A percentile compares a stretch with the other conserved stretches of the same genome.
Evolutionary conservation across 768 basidiomycete genomes (phyloP).

Genomic region (Kwoniella sp.): DNA sequence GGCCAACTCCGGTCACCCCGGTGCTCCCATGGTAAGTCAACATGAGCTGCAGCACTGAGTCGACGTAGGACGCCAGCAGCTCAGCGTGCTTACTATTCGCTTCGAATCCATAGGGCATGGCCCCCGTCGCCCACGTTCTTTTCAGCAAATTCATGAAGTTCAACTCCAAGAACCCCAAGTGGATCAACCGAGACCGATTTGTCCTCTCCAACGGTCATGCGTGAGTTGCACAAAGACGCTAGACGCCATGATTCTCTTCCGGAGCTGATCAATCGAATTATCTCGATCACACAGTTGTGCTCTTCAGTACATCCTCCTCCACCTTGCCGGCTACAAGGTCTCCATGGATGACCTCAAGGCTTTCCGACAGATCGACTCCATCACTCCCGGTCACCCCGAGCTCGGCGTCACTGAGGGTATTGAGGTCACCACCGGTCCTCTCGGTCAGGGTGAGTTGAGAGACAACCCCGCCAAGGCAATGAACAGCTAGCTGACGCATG

Average conservation of each 20-base stretch:
- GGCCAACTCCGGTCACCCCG: conserved; percentile 93
- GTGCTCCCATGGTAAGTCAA: conserved; percentile 84
- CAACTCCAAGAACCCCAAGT: conserved; percentile 85
- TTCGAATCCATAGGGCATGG: conserved; percentile 42
- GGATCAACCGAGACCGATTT: conserved; percentile 96
- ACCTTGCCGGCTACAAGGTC: conserved; percentile 88
- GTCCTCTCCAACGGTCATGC: conserved; percentile 92
- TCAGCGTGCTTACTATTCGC: conserved; percentile 11
- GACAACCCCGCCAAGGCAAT: background rate
- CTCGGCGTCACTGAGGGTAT: conserved; percentile 68
- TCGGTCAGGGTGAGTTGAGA: conserved; percentile 67
- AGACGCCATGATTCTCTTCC: conserved; percentile 1
- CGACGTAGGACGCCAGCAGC: no score
- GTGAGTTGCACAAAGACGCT: conserved; percentile 31
- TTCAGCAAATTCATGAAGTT: conserved; percentile 74
- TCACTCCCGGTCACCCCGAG: conserved; percentile 94
- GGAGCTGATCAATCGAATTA: conserved; percentile 6
- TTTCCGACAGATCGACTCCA: conserved; percentile 87
- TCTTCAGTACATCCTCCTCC: conserved; percentile 87
- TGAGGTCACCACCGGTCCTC: conserved; percentile 88
- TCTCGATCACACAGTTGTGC: conserved; percentile 70
- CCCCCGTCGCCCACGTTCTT: conserved; percentile 56
- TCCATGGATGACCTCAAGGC: conserved; percentile 88
- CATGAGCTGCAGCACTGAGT: background rate
- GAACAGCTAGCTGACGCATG: background rate